phyloP scores from a whole-genome alignment of 148 eudicot genomes.

The Dianthus caryophyllus region DNA sequence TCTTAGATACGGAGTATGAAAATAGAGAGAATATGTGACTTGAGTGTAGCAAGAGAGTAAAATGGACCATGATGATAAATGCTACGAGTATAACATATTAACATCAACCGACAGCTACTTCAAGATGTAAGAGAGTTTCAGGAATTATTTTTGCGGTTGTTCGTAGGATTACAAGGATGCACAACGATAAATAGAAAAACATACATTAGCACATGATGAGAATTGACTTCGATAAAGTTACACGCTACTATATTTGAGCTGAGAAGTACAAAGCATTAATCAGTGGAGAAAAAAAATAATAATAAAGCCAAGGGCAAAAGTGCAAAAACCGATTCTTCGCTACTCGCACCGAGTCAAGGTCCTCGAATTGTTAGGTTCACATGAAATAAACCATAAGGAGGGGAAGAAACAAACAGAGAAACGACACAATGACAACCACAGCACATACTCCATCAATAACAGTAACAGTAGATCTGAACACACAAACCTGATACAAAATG shows the following conservation, averaged over 20 bases:
- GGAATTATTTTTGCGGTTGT: neutral
- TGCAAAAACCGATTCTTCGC: neutral
- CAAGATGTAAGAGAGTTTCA: neutral
- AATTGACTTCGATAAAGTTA: neutral
- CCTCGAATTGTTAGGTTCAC: neutral
- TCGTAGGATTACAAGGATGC: neutral
- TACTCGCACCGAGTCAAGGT: neutral
- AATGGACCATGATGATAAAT: neutral
- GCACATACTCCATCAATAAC: neutral
- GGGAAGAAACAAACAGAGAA: neutral
- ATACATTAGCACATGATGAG: neutral
- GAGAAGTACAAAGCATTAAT: neutral
- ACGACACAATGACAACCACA: neutral
- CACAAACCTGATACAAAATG: slow-evolving; percentile 78
- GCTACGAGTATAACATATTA: neutral
- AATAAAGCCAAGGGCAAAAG: neutral
- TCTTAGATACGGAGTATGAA: too few relatives aligned
- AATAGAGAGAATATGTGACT: too few relatives aligned
- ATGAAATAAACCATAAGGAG: neutral
- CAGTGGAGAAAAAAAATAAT: neutral
- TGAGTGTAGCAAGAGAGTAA: too few relatives aligned
- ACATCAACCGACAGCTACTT: neutral
- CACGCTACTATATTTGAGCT: neutral
- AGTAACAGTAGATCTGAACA: neutral
- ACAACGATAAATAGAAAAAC: neutral